Percentiles rank a stretch among this genome's conserved stretches.
Evolutionary conservation across 352 stramenopile genomes (phyloP).

Genomic region (Elongisporangium senticosum): DNA sequence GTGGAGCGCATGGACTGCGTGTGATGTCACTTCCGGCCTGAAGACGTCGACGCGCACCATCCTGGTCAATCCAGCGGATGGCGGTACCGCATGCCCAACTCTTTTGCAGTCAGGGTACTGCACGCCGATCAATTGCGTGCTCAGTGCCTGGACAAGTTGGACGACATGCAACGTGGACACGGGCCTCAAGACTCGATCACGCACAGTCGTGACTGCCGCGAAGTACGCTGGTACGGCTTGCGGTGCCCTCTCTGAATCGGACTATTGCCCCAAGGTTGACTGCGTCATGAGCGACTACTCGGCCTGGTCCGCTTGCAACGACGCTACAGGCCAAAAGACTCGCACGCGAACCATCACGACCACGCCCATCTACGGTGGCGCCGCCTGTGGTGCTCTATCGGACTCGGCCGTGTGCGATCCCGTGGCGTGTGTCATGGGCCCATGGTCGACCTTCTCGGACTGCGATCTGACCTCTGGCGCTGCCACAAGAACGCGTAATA

Average conservation of each 20-base stretch:
- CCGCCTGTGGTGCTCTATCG: slow-evolving; percentile 14
- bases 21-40: slow-evolving; percentile 22
- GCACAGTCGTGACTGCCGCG: slow-evolving; percentile 14
- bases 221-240: slow-evolving; percentile 32
- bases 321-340: slow-evolving; percentile 20
- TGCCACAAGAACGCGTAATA: slow-evolving; percentile 18
- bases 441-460: slow-evolving; percentile 21
- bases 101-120: slow-evolving; percentile 36
- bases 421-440: slow-evolving; percentile 27
- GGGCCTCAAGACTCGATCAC: slow-evolving; percentile 29
- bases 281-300: slow-evolving; percentile 56
- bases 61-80: slow-evolving; percentile 24
- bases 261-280: slow-evolving; percentile 27
- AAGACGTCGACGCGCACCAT: slow-evolving; percentile 32
- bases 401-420: slow-evolving; percentile 22
- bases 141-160: slow-evolving; percentile 41
- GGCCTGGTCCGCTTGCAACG: slow-evolving; percentile 35
- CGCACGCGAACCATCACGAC: slow-evolving; percentile 23
- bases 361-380: slow-evolving; percentile 20
- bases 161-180: slow-evolving; percentile 28
- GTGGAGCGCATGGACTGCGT: slow-evolving; percentile 35
- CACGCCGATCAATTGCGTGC: slow-evolving; percentile 35
- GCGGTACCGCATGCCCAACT: slow-evolving; percentile 31
- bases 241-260: slow-evolving; percentile 13
- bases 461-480: slow-evolving; percentile 27